phyloP scores from a whole-genome alignment of 2,329 filamentous ascomycete genomes.

The Ophiostoma pallidulum region DNA sequence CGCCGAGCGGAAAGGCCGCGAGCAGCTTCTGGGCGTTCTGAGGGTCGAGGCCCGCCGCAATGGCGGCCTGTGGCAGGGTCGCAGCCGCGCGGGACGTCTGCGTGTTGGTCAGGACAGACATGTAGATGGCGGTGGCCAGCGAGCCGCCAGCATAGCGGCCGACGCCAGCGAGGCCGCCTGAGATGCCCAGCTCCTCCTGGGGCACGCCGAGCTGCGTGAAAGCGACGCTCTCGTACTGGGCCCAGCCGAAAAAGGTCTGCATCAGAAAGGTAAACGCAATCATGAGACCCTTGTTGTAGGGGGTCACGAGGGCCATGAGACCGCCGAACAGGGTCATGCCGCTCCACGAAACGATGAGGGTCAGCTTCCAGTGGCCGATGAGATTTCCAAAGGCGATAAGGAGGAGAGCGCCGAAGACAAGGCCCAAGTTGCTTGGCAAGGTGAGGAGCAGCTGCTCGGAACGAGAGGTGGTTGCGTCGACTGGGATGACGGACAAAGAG shows the following conservation, averaged over 20 bases:
- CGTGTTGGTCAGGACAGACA: constrained; percentile 8
- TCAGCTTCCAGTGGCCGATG: constrained; percentile 37
- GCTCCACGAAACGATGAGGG: constrained; percentile 31
- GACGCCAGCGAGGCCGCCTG: constrained; percentile 7
- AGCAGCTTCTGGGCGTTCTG: constrained; percentile 1
- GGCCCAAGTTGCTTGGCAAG: constrained; percentile 35
- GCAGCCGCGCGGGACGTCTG: constrained; percentile 3
- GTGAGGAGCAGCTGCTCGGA: constrained; percentile 24
- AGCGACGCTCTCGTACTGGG: constrained; percentile 20
- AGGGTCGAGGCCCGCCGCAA: constrained; percentile 4
- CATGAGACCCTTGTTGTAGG: constrained; percentile 34
- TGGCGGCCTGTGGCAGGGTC: constrained; percentile 5
- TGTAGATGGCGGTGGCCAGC: constrained; percentile 7
- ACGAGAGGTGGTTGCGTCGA: constrained; percentile 23
- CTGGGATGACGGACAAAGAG: no score
- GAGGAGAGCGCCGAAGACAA: constrained; percentile 32
- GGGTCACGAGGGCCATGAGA: constrained; percentile 32
- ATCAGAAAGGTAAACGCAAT: constrained; percentile 37
- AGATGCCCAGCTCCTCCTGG: constrained; percentile 17
- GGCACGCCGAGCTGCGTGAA: constrained; percentile 25
- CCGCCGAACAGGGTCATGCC: constrained; percentile 38
- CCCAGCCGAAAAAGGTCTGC: constrained; percentile 12
- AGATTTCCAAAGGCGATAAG: constrained; percentile 32
- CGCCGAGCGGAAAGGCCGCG: background rate
- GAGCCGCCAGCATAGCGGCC: constrained; percentile 11